Base-by-base conservation (phyloP, 2,329 filamentous ascomycete species). In the Colletotrichum tropicicola region DNA sequence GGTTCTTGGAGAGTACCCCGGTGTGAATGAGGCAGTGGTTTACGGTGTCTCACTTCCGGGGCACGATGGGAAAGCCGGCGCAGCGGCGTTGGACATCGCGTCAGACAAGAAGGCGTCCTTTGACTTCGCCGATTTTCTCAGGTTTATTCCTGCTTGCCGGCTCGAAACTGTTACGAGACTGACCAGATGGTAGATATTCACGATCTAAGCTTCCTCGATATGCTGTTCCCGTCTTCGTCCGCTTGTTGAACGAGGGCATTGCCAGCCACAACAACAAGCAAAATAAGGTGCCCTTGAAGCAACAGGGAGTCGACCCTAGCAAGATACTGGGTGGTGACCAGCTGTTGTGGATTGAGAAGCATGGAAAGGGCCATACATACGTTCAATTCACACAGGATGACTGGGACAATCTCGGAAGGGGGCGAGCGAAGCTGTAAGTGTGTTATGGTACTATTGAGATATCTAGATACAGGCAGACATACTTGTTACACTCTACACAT, bases 181-280 rank as follows among this genome's bases (percentile, higher is more conserved):
- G n/a, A 48, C 12, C 8, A 35, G n/a, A 7, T 32, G 62, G 13
- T 49, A 82, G 80, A 66, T 85, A 90, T 71, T 82, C 84, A 3
- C 83, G 86, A 6, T 80, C 82, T 13, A 82, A 87, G 53, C 79
- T 94, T 21, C 92, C 92, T 0, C 85, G 84, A 67, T 94, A 94
- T 71, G 92, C 92, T 0, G 90, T 94, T 1, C 92, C 92, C 0
- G 77, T 93, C 2, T 94, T 94, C 78, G 71, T 94, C 43, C 82
- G 92, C 0, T 76, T 92, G 17, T 82, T 65, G 12, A 61, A 91
- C 1, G 77, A 92, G 27, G 83, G 91, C 21, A 78, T 83, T 43
- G 80, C 80, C 35, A 82, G 85, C 59, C 89, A 92, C 73, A 94
- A 93, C 70, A 91, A 93, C 74, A 94, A 94, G 78, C 91, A 93